Base-by-base conservation (phyloP, 2,329 filamentous ascomycete genomes). In the Diaporthe sp. region DNA sequence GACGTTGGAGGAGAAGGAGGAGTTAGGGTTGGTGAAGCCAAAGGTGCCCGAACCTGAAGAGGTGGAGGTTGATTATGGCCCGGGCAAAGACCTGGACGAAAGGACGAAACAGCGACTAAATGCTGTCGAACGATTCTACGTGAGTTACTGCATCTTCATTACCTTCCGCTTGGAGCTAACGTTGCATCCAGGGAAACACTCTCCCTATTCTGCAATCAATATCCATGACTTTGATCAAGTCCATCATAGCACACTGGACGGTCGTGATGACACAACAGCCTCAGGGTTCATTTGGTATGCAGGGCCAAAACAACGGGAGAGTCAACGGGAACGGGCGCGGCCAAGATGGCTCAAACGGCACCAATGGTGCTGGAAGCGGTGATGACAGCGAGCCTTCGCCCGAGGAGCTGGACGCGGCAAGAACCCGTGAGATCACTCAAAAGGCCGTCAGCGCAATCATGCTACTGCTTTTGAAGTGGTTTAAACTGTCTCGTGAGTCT, bases 381-480 rank as follows among this genome's bases (percentile, higher is more conserved):
- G 86, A 87, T 25, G 81, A 83, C 42, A 82, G 84, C n/a, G 88
- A 91, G 61, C 83, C 87, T 17, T 86, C 90, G 0, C 86, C 92
- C 4, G 95, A 97, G 75, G 95, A 98, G 79, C 85, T 98, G 22
- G 96, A 98, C 82, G 92, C 93, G 55, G 89, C 94, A 73, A 90
- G 97, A 68, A 92, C 92, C 22, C 91, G 96, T 74, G 97, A 99
- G 83, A 96, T 99, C 70, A 94, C 94, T 17, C 92, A 93, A 37
- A 98, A 98, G 84, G 96, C 96, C 0, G 93, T 98, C 31, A 97
- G 95, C n/a, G 96, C 94, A 1, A 94, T 95, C 73, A 86, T 99
- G 39, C 86, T 99, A 39, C 87, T 98, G n/a, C 85, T 98, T 59
- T 83, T 98, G 76, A 99, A 98, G 84, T 99, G 97, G 97, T 93